Base-by-base conservation (phyloP, 164 flowering plant species). In the Aristolochia californica region DNA sequence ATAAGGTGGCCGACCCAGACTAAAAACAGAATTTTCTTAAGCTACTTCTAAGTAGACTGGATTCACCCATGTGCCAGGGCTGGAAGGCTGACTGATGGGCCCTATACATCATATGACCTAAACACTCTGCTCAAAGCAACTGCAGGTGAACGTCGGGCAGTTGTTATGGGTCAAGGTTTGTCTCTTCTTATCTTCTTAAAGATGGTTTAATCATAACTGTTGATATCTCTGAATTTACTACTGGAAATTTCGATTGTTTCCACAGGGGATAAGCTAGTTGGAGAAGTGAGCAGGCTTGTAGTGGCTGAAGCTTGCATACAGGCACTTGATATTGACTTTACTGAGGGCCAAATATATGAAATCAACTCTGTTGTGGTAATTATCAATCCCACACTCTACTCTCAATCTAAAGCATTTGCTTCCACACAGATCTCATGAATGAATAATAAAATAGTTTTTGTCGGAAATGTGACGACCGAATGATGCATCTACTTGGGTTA, bases 81-180 rank as follows among this genome's bases (percentile, higher is more conserved):
- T 52, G 99, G 97, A 59, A 87, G 99, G 75, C 69, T 93, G 72
- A 93, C 99, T 14, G 99, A 93, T 78, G 99, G 99, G 61, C 99
- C 99, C 54, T 93, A 93, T 80, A 93, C 99, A 49, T 89, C 97
- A 51, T 93, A 93, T 75, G 99, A 93, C 77, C 75, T 93, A 40
- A 93, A 93, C 69, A 88, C 97, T 57, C 70, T 93, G 72, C 88
- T 93, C 54, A 77, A 84, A 77, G 99, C 99, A 53, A 89, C 99
- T 43, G 97, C 91, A 48, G 99, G 99, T 17, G 62, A 93, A 73
- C 76, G 96, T 2, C 91, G 89, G 58, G 97, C 95, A 45, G 99
- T 93, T 25, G 54, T 82, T 53, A 65, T 93, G 11, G 96, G 84
- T 66, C 95, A 93, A 93, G 99, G 99, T 87, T 71, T 60, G 54